Base-by-base conservation (phyloP, 177 flowering plant species). In the Vitis hybrid region DNA sequence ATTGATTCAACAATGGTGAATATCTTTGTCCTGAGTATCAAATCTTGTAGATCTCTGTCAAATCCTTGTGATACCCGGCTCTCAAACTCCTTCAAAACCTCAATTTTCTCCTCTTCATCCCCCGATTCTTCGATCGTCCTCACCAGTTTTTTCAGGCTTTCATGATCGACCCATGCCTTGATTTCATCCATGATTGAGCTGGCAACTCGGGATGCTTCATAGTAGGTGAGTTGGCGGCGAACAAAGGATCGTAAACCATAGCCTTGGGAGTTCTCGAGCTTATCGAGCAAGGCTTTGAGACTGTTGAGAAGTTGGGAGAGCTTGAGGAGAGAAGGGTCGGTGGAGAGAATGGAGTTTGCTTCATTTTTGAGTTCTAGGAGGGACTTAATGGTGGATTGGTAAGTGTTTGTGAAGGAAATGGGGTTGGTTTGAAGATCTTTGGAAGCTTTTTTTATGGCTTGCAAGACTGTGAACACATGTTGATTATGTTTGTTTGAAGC, bases 41-140 rank as follows among this genome's bases (percentile, higher is more conserved):
- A 64, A 21, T 79, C 80, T 21, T 82, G 84, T 15, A 74, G 65
- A 12, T 74, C 74, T 7, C 68, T 55, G 20, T 82, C 77, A 62
- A 82, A 82, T 13, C 82, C 80, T 17, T 30, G 57, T 0, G 61
- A 55, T 12, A 82, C 32, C 24, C 84, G 32, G 3, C 65, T 61
- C 49, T 66, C 60, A 41, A 82, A 73, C 32, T 67, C 72, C 2
- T 11, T 30, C 73, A 79, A 70, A 14, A 41, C 77, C 64, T 64
- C 46, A 11, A 76, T 27, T 54, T 76, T 74, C 53, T 72, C 75
- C 2, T 65, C 71, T 9, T 70, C 77, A 10, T 55, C 12, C 17
- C 30, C 71, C 18, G 65, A 54, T 46, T 53, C 62, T 12, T 32
- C 50, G 49, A 82, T 51, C 11, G 67, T 57, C 27, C 11, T 2